Evolutionary conservation across 257 asterid species (phyloP), one percentile per base, ranked within the genome.

Genomic region (Anisodus acutangulus): DNA sequence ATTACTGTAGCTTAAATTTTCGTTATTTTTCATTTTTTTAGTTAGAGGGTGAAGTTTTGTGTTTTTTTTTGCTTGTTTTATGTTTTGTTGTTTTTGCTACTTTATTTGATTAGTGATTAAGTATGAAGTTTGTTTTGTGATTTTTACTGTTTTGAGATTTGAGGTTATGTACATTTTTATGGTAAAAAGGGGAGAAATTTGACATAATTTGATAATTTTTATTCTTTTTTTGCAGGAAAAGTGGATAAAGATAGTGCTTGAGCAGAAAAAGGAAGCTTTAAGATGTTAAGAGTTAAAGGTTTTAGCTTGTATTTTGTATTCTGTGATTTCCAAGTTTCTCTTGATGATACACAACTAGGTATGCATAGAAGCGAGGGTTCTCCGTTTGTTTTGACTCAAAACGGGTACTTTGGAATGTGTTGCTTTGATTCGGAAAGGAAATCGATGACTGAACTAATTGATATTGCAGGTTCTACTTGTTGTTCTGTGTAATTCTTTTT

Each of bases 231-330:
- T 84, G 72, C 51, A 4, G 82, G 87, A 58, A 66, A 69, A 82
- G 22, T 54, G 88, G 84, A n/a, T 49, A 59, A 47, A 79, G 83
- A 78, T 85, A 71, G 85, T 78, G 16, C 66, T 72, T 76, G 60
- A 78, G 82, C 82, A 67, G 72, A 71, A 64, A 35, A 66, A 85
- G 74, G 49, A 67, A 43, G 79, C 8, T 87, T 71, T 85, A 76
- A 86, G 64, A 83, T 89, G 90, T 69, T 80, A 55, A 51, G 84
- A 78, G 86, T 76, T 74, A 41, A 78, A 78, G 85, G 19, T 58
- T 81, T 70, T 53, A 82, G 64, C 83, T 83, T 71, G 55, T 45
- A 39, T 64, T 57, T 82, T 80, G 83, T 79, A 78, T 84, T 41
- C 53, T 58, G 60, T 66, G 82, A 67, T 84, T 76, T 86, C 68